Percentiles rank a stretch among this genome's conserved stretches.
phyloP scores from a whole-genome alignment of 495 filamentous ascomycete genomes.

The Hyphodiscus hymeniophilus region DNA sequence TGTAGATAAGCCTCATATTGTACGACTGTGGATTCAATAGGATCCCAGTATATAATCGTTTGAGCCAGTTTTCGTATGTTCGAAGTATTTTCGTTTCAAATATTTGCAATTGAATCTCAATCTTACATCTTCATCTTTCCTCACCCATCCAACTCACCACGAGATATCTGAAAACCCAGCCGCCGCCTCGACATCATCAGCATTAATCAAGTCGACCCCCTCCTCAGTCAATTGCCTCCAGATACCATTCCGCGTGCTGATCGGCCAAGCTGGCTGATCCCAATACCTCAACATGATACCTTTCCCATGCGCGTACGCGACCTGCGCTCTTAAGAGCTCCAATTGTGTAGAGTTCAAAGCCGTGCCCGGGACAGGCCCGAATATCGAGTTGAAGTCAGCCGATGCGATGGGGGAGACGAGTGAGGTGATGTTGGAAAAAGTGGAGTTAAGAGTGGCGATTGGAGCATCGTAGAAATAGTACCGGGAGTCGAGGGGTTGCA shows the following conservation, averaged over 20 bases:
- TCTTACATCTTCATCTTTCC: background rate
- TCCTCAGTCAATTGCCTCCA: constrained; percentile 62
- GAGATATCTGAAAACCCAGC: constrained; percentile 22
- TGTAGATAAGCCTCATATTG: too few relatives aligned
- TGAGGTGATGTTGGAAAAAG: constrained; percentile 35
- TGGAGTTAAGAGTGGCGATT: constrained; percentile 32
- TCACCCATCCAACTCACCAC: constrained; percentile 1
- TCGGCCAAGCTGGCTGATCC: constrained; percentile 67
- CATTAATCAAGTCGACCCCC: constrained; percentile 67
- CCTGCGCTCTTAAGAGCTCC: constrained; percentile 26
- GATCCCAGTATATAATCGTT: too few relatives aligned
- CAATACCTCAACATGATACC: constrained; percentile 72
- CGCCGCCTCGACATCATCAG: constrained; percentile 53
- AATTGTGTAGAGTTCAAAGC: constrained; percentile 25
- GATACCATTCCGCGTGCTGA: constrained; percentile 59
- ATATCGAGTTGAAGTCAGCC: constrained; percentile 31
- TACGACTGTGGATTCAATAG: too few relatives aligned
- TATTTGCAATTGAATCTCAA: too few relatives aligned
- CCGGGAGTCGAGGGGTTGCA: constrained; percentile 39
- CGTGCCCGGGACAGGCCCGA: constrained; percentile 28
- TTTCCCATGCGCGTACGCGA: constrained; percentile 27
- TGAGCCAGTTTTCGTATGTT: too few relatives aligned
- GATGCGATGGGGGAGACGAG: constrained; percentile 45
- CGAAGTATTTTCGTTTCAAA: too few relatives aligned
- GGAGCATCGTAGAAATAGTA: constrained; percentile 58